phyloP scores from a whole-genome alignment of 495 filamentous ascomycete genomes.

The Polyplosphaeria fusca region DNA sequence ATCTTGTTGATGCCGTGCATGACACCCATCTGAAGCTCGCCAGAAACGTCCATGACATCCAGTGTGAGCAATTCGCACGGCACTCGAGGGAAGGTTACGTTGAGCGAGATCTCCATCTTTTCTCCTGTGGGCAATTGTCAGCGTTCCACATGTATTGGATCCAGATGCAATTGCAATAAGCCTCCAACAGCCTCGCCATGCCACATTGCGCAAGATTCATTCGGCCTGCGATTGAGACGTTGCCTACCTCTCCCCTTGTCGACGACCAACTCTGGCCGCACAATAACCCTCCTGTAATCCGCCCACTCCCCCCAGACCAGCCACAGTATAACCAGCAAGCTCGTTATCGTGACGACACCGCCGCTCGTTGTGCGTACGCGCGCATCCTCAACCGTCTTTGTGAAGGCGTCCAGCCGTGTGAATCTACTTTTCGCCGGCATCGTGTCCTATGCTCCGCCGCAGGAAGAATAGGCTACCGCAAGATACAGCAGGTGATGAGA shows the following conservation, averaged over 20 bases:
- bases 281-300: slow-evolving; percentile 82
- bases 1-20: slow-evolving; percentile 89
- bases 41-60: slow-evolving; percentile 98
- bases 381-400: slow-evolving; percentile 98
- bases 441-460: slow-evolving; percentile 15
- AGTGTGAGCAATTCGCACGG: slow-evolving; percentile 94
- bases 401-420: slow-evolving; percentile 94
- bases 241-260: slow-evolving; percentile 87
- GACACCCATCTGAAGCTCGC: slow-evolving; percentile 91
- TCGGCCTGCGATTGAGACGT: too few relatives aligned
- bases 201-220: too few relatives aligned
- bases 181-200: too few relatives aligned
- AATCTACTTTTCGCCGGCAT: slow-evolving; percentile 79
- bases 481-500: too few relatives aligned
- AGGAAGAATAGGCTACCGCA: too few relatives aligned
- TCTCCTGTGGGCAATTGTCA: slow-evolving; percentile 72
- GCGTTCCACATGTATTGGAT: too few relatives aligned
- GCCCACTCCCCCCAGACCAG: slow-evolving; percentile 93
- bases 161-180: too few relatives aligned
- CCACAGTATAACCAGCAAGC: slow-evolving; percentile 79
- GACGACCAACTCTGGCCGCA: slow-evolving; percentile 89
- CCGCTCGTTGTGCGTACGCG: slow-evolving; percentile 95
- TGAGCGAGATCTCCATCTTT: slow-evolving; percentile 98
- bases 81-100: slow-evolving; percentile 90
- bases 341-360: slow-evolving; percentile 88